Evolutionary conservation across 2,329 filamentous ascomycete genomes (phyloP).

Genomic region (Sporothrix humicola): DNA sequence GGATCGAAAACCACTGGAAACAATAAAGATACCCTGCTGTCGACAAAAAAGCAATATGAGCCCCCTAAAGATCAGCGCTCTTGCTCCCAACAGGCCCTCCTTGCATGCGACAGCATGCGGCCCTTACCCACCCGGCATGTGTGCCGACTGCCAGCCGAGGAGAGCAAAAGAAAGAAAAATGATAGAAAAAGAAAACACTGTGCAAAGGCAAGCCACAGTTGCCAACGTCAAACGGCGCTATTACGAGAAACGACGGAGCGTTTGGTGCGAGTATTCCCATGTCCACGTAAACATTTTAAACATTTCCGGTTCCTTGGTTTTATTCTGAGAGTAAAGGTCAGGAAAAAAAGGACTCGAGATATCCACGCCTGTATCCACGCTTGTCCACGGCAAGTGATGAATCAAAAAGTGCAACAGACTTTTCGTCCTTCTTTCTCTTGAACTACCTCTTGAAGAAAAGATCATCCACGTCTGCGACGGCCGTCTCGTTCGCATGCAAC

Average conservation of each 20-base stretch:
- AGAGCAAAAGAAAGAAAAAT: too few species aligned
- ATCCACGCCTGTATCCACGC: neutral
- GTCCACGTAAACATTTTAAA: neutral
- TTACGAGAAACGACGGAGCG: slow-evolving; percentile 13
- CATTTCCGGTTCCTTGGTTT: neutral
- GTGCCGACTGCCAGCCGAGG: too few species aligned
- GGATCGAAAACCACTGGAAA: too few species aligned
- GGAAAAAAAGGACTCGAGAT: neutral
- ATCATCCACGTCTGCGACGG: neutral
- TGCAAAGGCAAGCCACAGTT: neutral
- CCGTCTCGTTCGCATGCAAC: neutral
- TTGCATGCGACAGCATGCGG: neutral
- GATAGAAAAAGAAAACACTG: too few species aligned
- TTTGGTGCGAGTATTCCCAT: neutral
- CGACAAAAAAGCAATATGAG: neutral
- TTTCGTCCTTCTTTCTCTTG: too few species aligned
- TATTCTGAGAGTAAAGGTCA: neutral
- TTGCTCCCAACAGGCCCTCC: neutral
- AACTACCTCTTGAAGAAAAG: slow-evolving; percentile 15
- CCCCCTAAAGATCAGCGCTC: slow-evolving; percentile 19
- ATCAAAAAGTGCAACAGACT: neutral
- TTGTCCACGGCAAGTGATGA: neutral
- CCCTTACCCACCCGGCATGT: neutral
- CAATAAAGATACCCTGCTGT: neutral
- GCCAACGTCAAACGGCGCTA: neutral